Evolutionary conservation across 2,329 filamentous ascomycete genomes (phyloP), one percentile per base, ranked within the genome.

Genomic region (Neoarthrinium moseri): DNA sequence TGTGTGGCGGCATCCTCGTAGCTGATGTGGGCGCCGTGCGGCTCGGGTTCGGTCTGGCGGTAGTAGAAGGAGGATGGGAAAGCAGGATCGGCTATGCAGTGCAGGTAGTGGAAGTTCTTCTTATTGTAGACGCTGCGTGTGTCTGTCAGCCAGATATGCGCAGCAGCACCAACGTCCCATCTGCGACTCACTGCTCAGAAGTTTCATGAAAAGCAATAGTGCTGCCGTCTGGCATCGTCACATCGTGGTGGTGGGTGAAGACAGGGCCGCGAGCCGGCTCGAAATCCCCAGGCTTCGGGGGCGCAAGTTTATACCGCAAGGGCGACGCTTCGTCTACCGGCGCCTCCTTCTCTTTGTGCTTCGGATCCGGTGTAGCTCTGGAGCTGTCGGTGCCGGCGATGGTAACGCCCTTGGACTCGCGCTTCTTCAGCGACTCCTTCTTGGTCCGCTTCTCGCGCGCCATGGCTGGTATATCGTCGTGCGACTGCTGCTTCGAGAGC

Each of bases 51-150:
- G 34, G 90, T 94, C 55, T 90, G 86, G 50, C 91, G 86, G 68
- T 95, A 96, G 72, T 88, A 94, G 58, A 95, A 81, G 52, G 84
- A 91, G 52, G 91, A 89, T 6, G 89, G 85, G 60, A 96, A 96
- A 17, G 80, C 76, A 1, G 91, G 90, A 55, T 96, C 91, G 55
- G 91, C 90, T 54, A 96, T 91, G 63, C 89, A 95, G 57, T 91
- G 88, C 24, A 85, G 87, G 64, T 97, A 97, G 49, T 90, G 87
- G 64, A 92, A 97, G 45, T 86, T 81, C 58, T 82, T 84, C 56
- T 84, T 84, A 53, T 85, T 86, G 47, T 73, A 79, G 13, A 82
- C 78, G 59, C 79, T 81, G 32, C 6, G 11, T n/a, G n/a, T 23
- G 12, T 6, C 24, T 6, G 41, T 55, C 42, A 50, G 50, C 41